These are phyloP conservation scores for Pythium brassicae DNA, from an alignment of 352 stramenopile genomes.

Conservation along the genomic window DNA sequence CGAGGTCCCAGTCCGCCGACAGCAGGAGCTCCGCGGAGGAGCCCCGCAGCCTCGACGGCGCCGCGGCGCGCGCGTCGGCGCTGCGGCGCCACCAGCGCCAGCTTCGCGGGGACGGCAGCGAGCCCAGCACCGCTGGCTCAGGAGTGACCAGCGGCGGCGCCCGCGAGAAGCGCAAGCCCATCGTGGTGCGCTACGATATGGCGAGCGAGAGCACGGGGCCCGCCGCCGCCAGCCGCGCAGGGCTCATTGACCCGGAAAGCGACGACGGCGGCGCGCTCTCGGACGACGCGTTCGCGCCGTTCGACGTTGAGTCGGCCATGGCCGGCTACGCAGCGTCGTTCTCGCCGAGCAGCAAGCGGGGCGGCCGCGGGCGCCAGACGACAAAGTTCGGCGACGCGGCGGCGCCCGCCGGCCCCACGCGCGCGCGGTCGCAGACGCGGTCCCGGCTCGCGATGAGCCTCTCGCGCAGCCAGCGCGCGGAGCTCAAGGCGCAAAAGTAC, in stretches of 20 bases:
- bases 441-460: slow-evolving; percentile 19
- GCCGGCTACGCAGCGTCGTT: slow-evolving; percentile 24
- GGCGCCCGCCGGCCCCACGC: slow-evolving; percentile 7
- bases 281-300: slow-evolving; percentile 7
- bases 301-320: slow-evolving; percentile 22
- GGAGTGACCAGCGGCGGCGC: slow-evolving; percentile 11
- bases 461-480: slow-evolving; percentile 11
- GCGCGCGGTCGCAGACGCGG: slow-evolving; percentile 26
- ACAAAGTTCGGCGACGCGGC: not conserved
- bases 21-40: not conserved
- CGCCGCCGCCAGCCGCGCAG: slow-evolving; percentile 3
- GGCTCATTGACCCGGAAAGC: slow-evolving; percentile 3
- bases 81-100: slow-evolving; percentile 5
- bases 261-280: slow-evolving; percentile 6
- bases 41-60: not conserved
- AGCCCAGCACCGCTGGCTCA: too few species aligned
- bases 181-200: slow-evolving; percentile 30
- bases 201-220: not conserved
- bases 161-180: slow-evolving; percentile 23
- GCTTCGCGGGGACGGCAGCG: slow-evolving; percentile 6
- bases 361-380: not conserved
- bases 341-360: slow-evolving; percentile 10
- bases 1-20: slow-evolving; percentile 8
- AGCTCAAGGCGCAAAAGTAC: slow-evolving; percentile 52
- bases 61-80: not conserved